Evolutionary conservation across 2,329 filamentous ascomycete species (phyloP), one percentile per base, ranked within the genome.

Genomic region (Zymoseptoria ardabiliae): DNA sequence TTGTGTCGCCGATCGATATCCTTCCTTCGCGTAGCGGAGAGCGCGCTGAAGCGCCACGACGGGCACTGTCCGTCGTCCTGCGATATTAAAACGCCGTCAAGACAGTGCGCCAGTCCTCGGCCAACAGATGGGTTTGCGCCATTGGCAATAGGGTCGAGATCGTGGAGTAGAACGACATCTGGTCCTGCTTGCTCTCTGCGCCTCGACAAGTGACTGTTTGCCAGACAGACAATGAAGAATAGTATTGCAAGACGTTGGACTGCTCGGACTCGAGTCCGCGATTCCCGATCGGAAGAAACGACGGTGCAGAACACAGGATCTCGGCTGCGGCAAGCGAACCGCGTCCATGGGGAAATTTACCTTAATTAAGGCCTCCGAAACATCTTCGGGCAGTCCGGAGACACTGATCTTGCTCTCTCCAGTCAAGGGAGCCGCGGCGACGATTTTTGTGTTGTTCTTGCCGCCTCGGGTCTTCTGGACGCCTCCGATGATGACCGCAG

Each of bases 281-380:
- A n/a, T n/a, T n/a, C n/a, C n/a, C n/a, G n/a, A n/a, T n/a, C n/a
- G n/a, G n/a, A n/a, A n/a, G n/a, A n/a, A n/a, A n/a, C n/a, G n/a
- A n/a, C n/a, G n/a, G n/a, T n/a, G n/a, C n/a, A 8, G 28, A 30
- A 4, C 11, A 30, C 28, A 8, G 28, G 28, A 8, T 8, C 28
- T 9, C 11, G 8, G 28, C 28, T 30, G 28, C 11, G 11, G 28
- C 28, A n/a, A n/a, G n/a, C n/a, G n/a, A n/a, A n/a, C n/a, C n/a
- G n/a, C n/a, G n/a, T n/a, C n/a, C n/a, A n/a, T n/a, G n/a, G n/a
- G n/a, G n/a, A n/a, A n/a, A 99, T 94, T 95, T 99, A 99, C 94
- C 94, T 99, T 97, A 82, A 99, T 95, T 87, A 95, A 90, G 81
- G 81, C 81, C 84, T 97, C 93, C 79, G 86, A 90, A 78, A 99